Base-by-base conservation (phyloP, 2,329 filamentous ascomycete species). In the Colletotrichum sp. region DNA sequence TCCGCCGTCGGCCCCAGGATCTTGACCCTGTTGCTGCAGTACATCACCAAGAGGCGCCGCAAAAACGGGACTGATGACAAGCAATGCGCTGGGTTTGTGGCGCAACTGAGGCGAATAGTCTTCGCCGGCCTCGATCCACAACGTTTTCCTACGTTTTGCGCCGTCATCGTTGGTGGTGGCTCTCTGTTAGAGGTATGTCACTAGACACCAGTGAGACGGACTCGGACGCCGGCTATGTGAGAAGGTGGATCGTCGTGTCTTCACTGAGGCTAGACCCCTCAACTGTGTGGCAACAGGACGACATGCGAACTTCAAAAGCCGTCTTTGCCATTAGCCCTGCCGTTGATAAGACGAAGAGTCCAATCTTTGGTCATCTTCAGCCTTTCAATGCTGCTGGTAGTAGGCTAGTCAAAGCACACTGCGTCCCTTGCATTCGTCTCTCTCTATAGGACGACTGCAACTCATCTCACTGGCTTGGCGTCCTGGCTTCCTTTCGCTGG, bases 101-200 rank as follows among this genome's bases (percentile, higher is more conserved):
- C 78, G 78, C 85, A 82, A 65, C 80, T 85, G 80, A 81, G 69
- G 70, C 84, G 80, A 59, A 88, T 91, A 72, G 81, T 93, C 39
- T 84, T 83, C 55, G 86, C 87, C 9, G 91, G 90, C 4, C 83
- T 93, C 18, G 89, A 91, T 60, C 84, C 85, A 71, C 88, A 89
- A 76, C 87, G 91, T 10, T 93, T 93, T 79, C 91, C 92, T 59
- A 87, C 91, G 6, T 93, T 93, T 80, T 93, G 92, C 81, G 92
- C 91, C 9, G 85, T 88, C 8, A 83, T 93, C 12, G 89, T 91
- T 52, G 92, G 92, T 39, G 91, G 91, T 52, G 90, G 89, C 77
- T 92, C 91, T 28, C 81, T 93, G n/a, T 81, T 93, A n/a, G 88
- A 92, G 86, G 91, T 90, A 84, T 79, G 87, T 80, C 28, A 32